Evolutionary conservation across 768 basidiomycete species (phyloP).

Genomic region (Filobasidium wieringae): DNA sequence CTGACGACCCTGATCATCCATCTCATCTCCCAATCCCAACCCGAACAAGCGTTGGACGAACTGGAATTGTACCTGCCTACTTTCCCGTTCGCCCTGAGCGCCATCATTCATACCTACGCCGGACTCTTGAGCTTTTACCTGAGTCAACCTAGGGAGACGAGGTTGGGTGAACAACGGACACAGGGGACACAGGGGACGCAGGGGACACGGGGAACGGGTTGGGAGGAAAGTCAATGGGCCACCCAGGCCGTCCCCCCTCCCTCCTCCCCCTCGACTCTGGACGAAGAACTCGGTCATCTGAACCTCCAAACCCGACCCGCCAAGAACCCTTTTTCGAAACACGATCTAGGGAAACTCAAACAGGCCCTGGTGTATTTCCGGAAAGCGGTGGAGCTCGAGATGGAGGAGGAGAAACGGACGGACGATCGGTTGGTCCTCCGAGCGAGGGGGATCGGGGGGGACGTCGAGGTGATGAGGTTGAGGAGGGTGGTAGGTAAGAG

Average conservation of each 20-base stretch:
- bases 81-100: constrained; percentile 74
- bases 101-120: constrained; percentile 68
- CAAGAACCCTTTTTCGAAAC: no score
- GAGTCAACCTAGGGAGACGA: constrained; percentile 26
- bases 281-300: no score
- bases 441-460: background rate
- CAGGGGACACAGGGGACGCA: background rate
- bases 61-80: constrained; percentile 82
- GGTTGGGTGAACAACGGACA: background rate
- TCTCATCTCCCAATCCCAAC: constrained; percentile 49
- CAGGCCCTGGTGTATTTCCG: constrained; percentile 1
- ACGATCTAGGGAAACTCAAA: background rate
- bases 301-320: no score
- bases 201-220: no score
- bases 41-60: constrained; percentile 67
- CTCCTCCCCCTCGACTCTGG: no score
- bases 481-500: background rate
- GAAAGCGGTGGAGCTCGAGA: constrained; percentile 6
- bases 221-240: background rate
- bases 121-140: constrained; percentile 55
- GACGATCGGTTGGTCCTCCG: background rate
- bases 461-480: background rate
- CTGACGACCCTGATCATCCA: constrained; percentile 63
- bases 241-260: no score
- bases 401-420: background rate